Base-by-base conservation (phyloP, 176 grass and related monocot species). In the Paspalum vaginatum region DNA sequence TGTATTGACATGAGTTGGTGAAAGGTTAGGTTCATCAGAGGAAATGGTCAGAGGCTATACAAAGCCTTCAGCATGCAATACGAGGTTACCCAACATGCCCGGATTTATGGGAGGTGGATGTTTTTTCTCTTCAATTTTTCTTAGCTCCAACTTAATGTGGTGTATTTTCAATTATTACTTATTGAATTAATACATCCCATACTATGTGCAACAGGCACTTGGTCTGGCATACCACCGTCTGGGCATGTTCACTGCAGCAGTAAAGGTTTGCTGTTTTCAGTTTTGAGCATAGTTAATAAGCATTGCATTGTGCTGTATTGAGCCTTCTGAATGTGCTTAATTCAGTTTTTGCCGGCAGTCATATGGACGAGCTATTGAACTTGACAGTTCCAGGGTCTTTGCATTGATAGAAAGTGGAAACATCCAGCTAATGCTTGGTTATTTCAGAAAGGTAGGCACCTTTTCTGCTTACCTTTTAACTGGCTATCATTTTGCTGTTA, bases 181-280 rank as follows among this genome's bases (percentile, higher is more conserved):
- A 51, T 32, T 9, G 25, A 71, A 71, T 71, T 83, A 25, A 79
- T 48, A 81, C 77, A 86, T 75, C 68, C 72, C 7, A 80, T 75
- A 61, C 72, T 80, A 80, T 48, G 78, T 55, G 51, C 79, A 66
- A 87, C 73, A 98, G 95, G 95, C 92, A 80, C 95, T 98, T 25
- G 92, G 95, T 91, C 84, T 98, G 75, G 92, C 90, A 44, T 98
- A 98, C 86, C 95, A 94, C 56, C 80, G 92, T 52, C 91, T 98
- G 81, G 95, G 95, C 84, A 98, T 98, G 95, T 94, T 98, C 69
- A 98, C 88, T 11, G 95, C 95, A 48, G 85, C 95, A 87, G 73
- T 93, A 79, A 98, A 98, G 92, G 95, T 98, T 80, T 63, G 85
- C 27, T 69, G 13, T 71, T 82, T 76, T 62, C 24, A 12, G 8